A percentile compares a stretch with the other conserved stretches of the same genome.
phyloP scores from a whole-genome alignment of 73 alveolate species.

The Paramecium tetraurelia region DNA sequence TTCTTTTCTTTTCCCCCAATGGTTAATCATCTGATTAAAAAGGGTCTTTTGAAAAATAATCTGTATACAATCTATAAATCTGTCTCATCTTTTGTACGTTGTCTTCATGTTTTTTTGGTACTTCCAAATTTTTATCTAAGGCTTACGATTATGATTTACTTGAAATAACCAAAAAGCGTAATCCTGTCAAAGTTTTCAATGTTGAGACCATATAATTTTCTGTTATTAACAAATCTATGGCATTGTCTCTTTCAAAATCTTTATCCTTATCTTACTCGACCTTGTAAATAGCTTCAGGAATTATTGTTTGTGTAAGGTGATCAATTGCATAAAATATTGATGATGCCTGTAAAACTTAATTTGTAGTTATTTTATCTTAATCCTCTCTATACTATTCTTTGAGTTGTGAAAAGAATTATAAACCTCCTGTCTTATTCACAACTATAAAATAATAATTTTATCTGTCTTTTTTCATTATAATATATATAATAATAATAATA shows the following conservation, averaged over 20 bases:
- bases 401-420: conserved; percentile 24
- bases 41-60: conserved; percentile 42
- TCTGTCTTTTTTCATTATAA: conserved; percentile 8
- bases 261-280: conserved; percentile 16
- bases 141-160: not conserved
- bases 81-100: not conserved
- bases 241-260: conserved; percentile 31
- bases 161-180: not conserved
- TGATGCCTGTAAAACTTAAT: conserved; percentile 39
- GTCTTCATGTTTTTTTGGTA: conserved; percentile 28
- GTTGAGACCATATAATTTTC: conserved; percentile 20
- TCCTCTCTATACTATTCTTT: conserved; percentile 41
- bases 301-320: conserved; percentile 32
- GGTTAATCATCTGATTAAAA: conserved; percentile 41
- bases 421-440: conserved; percentile 45
- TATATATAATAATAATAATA: not conserved
- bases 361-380: conserved; percentile 9
- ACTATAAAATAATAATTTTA: conserved; percentile 17
- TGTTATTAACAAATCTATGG: conserved; percentile 18
- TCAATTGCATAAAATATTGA: conserved; percentile 46
- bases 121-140: conserved; percentile 5
- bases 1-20: conserved; percentile 15
- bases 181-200: conserved; percentile 4
- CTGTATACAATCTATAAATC: conserved; percentile 40
- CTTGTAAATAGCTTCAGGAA: not conserved